Conservation (phyloP, 75 land plant species). For the Larix kaempferi region DNA sequence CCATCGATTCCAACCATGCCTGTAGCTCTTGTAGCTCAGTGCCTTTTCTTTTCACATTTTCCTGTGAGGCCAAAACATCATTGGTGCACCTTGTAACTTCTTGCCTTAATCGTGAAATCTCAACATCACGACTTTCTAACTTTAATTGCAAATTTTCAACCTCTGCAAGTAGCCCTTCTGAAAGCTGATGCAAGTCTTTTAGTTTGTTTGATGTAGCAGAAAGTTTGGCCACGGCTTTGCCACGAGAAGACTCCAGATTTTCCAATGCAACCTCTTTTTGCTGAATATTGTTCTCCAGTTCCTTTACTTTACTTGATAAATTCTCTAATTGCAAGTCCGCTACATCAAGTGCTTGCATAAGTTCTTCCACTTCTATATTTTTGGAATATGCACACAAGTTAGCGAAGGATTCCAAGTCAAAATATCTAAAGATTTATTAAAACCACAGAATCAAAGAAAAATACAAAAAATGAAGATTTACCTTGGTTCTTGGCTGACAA, state of each 20-base stretch:
- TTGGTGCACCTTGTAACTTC: slow-evolving; percentile 69
- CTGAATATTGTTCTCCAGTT: slow-evolving; percentile 54
- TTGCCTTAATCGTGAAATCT: slow-evolving; percentile 68
- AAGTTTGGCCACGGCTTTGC: slow-evolving; percentile 67
- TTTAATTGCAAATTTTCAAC: slow-evolving; percentile 78
- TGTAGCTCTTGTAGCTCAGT: slow-evolving; percentile 37
- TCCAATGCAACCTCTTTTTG: slow-evolving; percentile 50
- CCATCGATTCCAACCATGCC: slow-evolving; percentile 31
- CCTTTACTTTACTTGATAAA: slow-evolving; percentile 43
- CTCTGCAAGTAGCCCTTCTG: slow-evolving; percentile 77
- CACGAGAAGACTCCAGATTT: slow-evolving; percentile 66
- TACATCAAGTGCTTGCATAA: slow-evolving; percentile 78
- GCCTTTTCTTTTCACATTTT: slow-evolving; percentile 33
- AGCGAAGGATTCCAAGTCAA: not conserved
- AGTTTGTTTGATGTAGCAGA: slow-evolving; percentile 74
- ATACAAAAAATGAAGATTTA: slow-evolving; percentile 13
- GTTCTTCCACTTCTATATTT: slow-evolving; percentile 60
- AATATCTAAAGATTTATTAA: not conserved
- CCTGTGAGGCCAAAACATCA: slow-evolving; percentile 47
- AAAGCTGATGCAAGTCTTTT: slow-evolving; percentile 69
- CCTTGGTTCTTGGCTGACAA: slow-evolving; percentile 69
- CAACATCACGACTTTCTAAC: slow-evolving; percentile 69
- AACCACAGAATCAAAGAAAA: slow-evolving; percentile 3
- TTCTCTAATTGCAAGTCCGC: slow-evolving; percentile 64
- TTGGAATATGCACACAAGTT: slow-evolving; percentile 6